Evolutionary conservation across 2,329 filamentous ascomycete species (phyloP).

Genomic region (Arthrobotrys megalospora): DNA sequence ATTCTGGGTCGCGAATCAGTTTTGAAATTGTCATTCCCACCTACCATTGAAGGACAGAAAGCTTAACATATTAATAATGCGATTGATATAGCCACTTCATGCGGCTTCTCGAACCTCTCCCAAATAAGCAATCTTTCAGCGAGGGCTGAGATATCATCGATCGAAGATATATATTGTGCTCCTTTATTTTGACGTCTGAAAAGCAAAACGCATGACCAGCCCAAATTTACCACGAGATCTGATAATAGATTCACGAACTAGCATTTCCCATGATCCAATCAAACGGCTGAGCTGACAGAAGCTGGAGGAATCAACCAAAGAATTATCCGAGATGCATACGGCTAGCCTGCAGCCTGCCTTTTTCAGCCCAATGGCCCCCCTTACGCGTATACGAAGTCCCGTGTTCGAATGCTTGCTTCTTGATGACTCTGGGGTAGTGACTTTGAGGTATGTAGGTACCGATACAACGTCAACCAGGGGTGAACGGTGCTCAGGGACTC

Average conservation of each 20-base stretch:
- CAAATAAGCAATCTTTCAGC: constrained; percentile 24
- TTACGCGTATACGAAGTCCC: background rate
- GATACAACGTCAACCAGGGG: constrained; percentile 32
- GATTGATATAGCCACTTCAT: constrained; percentile 16
- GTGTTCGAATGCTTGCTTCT: constrained; percentile 15
- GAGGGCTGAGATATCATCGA: constrained; percentile 8
- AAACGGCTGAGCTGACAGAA: constrained; percentile 23
- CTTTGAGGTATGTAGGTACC: constrained; percentile 24
- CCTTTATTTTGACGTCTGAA: constrained; percentile 2
- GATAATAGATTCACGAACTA: constrained; percentile 14
- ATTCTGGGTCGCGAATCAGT: background rate
- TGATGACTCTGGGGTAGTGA: constrained; percentile 20
- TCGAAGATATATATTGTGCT: background rate
- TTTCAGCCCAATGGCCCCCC: constrained; percentile 38
- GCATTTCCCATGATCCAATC: constrained; percentile 23
- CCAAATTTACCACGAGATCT: constrained; percentile 19
- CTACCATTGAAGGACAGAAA: constrained; percentile 1
- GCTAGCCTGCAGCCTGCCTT: constrained; percentile 33
- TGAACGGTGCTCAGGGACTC: constrained; percentile 22
- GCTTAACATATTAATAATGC: constrained; percentile 23
- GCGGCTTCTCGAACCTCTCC: constrained; percentile 45
- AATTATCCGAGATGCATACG: constrained; percentile 40
- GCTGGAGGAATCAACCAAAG: constrained; percentile 18
- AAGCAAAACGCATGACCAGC: background rate
- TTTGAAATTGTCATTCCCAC: background rate